A percentile compares a stretch with the other conserved stretches of the same genome.
phyloP scores from a whole-genome alignment of 2,329 filamentous ascomycete genomes.

The Cercospora nicotianae region DNA sequence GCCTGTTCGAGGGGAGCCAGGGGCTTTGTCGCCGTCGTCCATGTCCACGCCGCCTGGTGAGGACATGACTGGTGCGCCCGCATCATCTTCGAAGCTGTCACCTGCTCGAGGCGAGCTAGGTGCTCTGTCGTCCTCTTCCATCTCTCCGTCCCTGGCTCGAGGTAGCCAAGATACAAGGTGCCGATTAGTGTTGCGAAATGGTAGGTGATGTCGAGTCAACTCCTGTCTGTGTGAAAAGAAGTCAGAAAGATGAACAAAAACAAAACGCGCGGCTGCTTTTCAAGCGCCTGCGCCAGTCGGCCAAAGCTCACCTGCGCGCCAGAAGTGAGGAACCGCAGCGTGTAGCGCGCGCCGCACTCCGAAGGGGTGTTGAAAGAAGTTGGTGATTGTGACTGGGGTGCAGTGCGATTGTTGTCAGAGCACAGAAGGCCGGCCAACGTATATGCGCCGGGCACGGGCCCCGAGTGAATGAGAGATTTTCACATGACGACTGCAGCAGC shows the following conservation, averaged over 20 bases:
- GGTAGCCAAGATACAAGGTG: not conserved
- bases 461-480: slow-evolving; percentile 1
- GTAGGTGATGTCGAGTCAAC: not conserved
- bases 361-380: not conserved
- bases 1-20: not conserved
- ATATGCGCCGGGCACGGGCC: not conserved
- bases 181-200: not conserved
- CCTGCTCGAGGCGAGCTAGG: not conserved
- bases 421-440: not conserved
- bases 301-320: slow-evolving; percentile 9
- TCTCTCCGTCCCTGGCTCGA: not conserved
- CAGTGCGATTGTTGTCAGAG: not conserved
- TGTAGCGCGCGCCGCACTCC: not conserved
- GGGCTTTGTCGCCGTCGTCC: slow-evolving; percentile 2
- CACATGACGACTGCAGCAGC: not conserved
- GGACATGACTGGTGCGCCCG: not conserved
- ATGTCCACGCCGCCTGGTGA: not conserved
- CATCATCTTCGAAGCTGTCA: not conserved
- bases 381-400: not conserved
- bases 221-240: not conserved
- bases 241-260: not conserved
- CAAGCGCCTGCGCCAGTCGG: not conserved
- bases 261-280: not conserved
- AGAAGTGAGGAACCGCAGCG: slow-evolving; percentile 5
- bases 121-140: slow-evolving; percentile 5